A percentile compares a stretch with the other conserved stretches of the same genome.
Evolutionary conservation across 1,284 basidiomycete genomes (phyloP).

Genomic region (Leccinum pallidistipes): DNA sequence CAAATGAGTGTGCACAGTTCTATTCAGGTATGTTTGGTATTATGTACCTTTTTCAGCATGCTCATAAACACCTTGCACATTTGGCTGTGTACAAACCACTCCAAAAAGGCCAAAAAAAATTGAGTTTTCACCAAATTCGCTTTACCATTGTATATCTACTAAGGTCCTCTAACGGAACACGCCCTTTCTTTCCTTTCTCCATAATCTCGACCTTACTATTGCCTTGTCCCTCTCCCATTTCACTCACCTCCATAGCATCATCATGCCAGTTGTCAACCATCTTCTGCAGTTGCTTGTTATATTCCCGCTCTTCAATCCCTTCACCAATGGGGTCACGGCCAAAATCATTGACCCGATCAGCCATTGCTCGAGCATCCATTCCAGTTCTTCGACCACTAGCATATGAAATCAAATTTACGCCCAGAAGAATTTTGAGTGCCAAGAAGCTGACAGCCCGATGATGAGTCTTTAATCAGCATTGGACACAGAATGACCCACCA

Average conservation of each 20-base stretch:
- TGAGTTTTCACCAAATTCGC: constrained; percentile 69
- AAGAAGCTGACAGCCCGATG: constrained; percentile 54
- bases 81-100: too few relatives aligned
- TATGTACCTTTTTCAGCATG: too few relatives aligned
- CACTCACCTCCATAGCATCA: constrained; percentile 64
- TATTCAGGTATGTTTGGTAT: too few relatives aligned
- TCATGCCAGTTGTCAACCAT: constrained; percentile 70
- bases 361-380: constrained; percentile 73
- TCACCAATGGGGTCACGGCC: constrained; percentile 86
- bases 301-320: constrained; percentile 81
- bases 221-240: constrained; percentile 57
- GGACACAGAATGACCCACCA: constrained; percentile 52
- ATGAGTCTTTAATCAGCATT: background rate
- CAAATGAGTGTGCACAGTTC: too few relatives aligned
- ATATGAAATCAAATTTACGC: constrained; percentile 83
- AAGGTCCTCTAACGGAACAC: constrained; percentile 79
- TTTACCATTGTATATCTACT: constrained; percentile 95
- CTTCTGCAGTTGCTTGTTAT: constrained; percentile 77
- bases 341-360: constrained; percentile 79
- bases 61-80: too few relatives aligned
- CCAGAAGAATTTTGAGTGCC: constrained; percentile 85
- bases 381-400: constrained; percentile 73
- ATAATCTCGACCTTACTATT: constrained; percentile 21
- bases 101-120: too few relatives aligned
- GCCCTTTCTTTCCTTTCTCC: constrained; percentile 49